Percentiles rank a stretch among this genome's conserved stretches.
Conservation (phyloP, 2,329 filamentous ascomycete species). For the Emericellopsis cladophorae region DNA sequence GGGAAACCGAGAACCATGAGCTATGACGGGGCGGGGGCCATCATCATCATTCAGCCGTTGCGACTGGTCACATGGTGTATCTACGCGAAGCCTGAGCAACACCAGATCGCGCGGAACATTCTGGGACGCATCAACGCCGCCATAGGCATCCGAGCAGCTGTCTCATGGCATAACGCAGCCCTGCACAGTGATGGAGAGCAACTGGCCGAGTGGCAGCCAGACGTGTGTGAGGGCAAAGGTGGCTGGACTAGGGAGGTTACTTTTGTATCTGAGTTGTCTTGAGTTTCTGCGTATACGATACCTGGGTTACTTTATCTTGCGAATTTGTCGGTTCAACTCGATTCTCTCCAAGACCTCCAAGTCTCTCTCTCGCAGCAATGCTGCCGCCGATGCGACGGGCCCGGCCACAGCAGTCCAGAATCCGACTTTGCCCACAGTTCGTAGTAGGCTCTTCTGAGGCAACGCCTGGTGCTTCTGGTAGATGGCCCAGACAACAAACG, state of each 20-base stretch:
- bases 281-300: too few species aligned
- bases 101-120: constrained; percentile 8
- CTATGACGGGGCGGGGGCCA: constrained; percentile 16
- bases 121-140: constrained; percentile 12
- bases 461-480: constrained; percentile 1
- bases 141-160: constrained; percentile 16
- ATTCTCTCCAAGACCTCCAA: neutral
- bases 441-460: neutral
- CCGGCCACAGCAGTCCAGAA: constrained; percentile 1
- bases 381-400: constrained; percentile 2
- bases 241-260: too few species aligned
- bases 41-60: constrained; percentile 17
- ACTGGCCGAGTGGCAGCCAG: too few species aligned
- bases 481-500: constrained; percentile 2
- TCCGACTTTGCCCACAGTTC: neutral
- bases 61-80: constrained; percentile 16
- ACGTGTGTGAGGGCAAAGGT: too few species aligned
- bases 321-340: too few species aligned
- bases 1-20: constrained; percentile 9
- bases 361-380: constrained; percentile 4
- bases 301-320: too few species aligned
- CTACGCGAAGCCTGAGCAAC: constrained; percentile 12
- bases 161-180: constrained; percentile 1
- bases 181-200: too few species aligned
- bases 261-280: too few species aligned